Conservation (phyloP, 768 basidiomycete species). For the Sporobolomyces phaffii region DNA sequence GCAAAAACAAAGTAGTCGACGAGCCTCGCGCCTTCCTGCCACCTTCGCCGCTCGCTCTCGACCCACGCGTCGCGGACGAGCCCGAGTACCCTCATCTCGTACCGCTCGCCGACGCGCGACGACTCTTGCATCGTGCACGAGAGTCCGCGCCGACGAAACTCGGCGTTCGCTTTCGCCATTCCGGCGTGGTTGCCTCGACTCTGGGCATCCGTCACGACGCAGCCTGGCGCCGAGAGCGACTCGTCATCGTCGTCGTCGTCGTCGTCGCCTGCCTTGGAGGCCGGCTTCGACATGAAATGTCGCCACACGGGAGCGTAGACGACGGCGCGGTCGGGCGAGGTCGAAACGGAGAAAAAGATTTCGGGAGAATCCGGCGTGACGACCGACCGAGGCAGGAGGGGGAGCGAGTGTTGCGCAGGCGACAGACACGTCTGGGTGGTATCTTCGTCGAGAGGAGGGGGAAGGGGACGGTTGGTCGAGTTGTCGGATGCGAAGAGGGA, state of each 20-base stretch:
- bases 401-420: not conserved
- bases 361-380: not conserved
- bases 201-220: conserved; percentile 30
- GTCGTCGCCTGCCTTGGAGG: not conserved
- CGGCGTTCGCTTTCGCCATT: conserved; percentile 16
- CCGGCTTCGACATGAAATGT: conserved; percentile 21
- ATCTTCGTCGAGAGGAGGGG: not conserved
- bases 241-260: not conserved
- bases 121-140: conserved; percentile 17
- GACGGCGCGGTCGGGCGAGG: conserved; percentile 20
- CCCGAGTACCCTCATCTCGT: conserved; percentile 27
- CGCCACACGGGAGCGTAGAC: conserved; percentile 7
- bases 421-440: not conserved
- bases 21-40: not conserved
- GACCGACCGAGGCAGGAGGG: not conserved
- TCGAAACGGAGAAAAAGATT: conserved; percentile 31
- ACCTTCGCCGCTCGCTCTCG: conserved; percentile 15
- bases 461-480: not conserved
- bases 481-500: not conserved
- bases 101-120: conserved; percentile 9
- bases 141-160: not conserved
- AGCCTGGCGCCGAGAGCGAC: conserved; percentile 4
- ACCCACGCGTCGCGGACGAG: conserved; percentile 25
- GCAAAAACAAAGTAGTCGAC: conserved; percentile 35
- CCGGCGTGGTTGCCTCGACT: conserved; percentile 5